A percentile compares a stretch with the other conserved stretches of the same genome.
Conservation (phyloP, 768 basidiomycete genomes). For the Lentinus brumalis region DNA sequence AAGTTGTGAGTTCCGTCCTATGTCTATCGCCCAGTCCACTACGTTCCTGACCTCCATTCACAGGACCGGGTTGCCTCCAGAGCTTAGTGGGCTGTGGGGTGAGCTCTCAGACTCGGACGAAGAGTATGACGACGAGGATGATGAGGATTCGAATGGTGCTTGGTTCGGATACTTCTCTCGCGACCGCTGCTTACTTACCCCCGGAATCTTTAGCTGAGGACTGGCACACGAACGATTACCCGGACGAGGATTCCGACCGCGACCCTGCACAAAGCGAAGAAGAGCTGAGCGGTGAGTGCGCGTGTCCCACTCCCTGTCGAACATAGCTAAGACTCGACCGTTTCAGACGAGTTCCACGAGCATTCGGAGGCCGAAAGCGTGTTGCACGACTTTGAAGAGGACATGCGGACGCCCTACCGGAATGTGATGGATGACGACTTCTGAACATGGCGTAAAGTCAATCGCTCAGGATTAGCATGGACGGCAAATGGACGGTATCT, state of each 20-base stretch:
- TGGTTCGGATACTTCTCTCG: conserved; percentile 9
- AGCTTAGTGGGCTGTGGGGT: conserved; percentile 55
- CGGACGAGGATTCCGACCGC: conserved; percentile 42
- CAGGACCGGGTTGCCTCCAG: conserved; percentile 68
- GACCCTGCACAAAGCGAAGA: conserved; percentile 6
- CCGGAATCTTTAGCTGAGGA: conserved; percentile 59
- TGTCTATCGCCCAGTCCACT: background rate
- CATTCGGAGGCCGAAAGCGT: conserved; percentile 51
- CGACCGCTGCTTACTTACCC: background rate
- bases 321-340: background rate
- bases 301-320: background rate
- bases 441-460: background rate
- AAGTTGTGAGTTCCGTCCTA: conserved; percentile 53
- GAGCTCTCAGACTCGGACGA: conserved; percentile 46
- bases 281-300: conserved; percentile 19
- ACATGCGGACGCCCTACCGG: background rate
- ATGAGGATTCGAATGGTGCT: conserved; percentile 84
- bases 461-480: background rate
- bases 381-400: conserved; percentile 27
- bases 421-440: conserved; percentile 12
- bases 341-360: conserved; percentile 60
- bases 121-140: conserved; percentile 47
- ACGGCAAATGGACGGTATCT: background rate
- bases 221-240: conserved; percentile 85
- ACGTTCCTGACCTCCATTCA: background rate